Percentiles rank a stretch among this genome's conserved stretches.
These are phyloP conservation scores for Quercus glauca DNA, from an alignment of 306 rosid genomes.

Conservation along the genomic window DNA sequence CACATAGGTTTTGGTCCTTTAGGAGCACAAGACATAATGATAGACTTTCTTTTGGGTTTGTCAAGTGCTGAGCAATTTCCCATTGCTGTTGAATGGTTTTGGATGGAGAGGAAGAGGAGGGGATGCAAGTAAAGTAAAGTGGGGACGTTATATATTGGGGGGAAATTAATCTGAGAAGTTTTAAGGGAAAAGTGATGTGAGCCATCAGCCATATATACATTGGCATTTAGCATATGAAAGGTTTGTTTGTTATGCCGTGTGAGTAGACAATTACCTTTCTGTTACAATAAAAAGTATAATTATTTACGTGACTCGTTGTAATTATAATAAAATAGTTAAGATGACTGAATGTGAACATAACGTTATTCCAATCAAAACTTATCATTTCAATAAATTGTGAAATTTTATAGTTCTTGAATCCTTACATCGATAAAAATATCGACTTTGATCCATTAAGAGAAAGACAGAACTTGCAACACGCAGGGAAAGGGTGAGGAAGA, in stretches of 20 bases:
- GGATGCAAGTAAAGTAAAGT: background rate
- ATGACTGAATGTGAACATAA: too few species aligned
- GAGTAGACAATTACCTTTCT: background rate
- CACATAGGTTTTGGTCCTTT: too few species aligned
- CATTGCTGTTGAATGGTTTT: background rate
- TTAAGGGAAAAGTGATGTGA: background rate
- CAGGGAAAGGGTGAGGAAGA: background rate
- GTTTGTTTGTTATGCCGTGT: background rate
- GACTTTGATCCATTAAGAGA: too few species aligned
- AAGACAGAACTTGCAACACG: background rate
- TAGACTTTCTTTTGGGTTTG: too few species aligned
- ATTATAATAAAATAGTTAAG: too few species aligned
- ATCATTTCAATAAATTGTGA: too few species aligned
- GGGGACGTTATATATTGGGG: background rate
- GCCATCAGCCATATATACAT: background rate
- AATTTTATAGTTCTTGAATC: too few species aligned
- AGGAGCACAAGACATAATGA: background rate
- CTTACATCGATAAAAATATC: too few species aligned
- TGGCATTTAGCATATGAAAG: background rate
- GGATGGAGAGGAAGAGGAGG: background rate
- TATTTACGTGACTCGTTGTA: too few species aligned
- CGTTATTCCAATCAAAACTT: too few species aligned
- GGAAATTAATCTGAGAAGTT: background rate
- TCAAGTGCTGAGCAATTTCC: background rate
- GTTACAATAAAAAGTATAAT: background rate